Evolutionary conservation across 495 filamentous ascomycete species (phyloP).

Genomic region (Hyaloscypha variabilis): DNA sequence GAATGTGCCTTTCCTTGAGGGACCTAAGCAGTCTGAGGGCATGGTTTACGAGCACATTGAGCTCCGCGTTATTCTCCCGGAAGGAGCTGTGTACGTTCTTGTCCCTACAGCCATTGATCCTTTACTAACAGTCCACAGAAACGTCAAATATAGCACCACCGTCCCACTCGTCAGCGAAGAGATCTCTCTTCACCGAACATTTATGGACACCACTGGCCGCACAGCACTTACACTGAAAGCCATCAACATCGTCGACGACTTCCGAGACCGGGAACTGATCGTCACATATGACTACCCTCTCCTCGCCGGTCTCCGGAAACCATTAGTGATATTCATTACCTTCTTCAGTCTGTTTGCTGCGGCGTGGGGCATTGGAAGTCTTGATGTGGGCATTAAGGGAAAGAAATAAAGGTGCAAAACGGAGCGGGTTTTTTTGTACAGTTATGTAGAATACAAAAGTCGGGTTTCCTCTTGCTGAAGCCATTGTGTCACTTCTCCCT

Average conservation of each 20-base stretch:
- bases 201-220: constrained; percentile 91
- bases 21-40: constrained; percentile 81
- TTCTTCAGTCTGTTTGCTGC: constrained; percentile 73
- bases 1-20: constrained; percentile 94
- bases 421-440: constrained; percentile 20
- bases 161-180: constrained; percentile 57
- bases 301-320: constrained; percentile 79
- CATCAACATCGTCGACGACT: constrained; percentile 85
- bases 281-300: constrained; percentile 88
- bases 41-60: constrained; percentile 82
- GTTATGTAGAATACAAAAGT: constrained; percentile 32
- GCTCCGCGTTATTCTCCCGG: constrained; percentile 82
- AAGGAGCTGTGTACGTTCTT: constrained; percentile 79
- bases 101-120: neutral
- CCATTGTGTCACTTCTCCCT: too few species aligned
- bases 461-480: constrained; percentile 6
- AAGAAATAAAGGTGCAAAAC: constrained; percentile 19
- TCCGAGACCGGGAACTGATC: constrained; percentile 76
- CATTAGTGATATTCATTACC: constrained; percentile 78
- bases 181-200: constrained; percentile 73
- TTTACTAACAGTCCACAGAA: constrained; percentile 46
- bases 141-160: constrained; percentile 67
- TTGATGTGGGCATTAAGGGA: constrained; percentile 29
- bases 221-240: constrained; percentile 81
- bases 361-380: constrained; percentile 68